Conservation (phyloP, 495 filamentous ascomycete genomes). For the Neurospora tetrasperma region DNA sequence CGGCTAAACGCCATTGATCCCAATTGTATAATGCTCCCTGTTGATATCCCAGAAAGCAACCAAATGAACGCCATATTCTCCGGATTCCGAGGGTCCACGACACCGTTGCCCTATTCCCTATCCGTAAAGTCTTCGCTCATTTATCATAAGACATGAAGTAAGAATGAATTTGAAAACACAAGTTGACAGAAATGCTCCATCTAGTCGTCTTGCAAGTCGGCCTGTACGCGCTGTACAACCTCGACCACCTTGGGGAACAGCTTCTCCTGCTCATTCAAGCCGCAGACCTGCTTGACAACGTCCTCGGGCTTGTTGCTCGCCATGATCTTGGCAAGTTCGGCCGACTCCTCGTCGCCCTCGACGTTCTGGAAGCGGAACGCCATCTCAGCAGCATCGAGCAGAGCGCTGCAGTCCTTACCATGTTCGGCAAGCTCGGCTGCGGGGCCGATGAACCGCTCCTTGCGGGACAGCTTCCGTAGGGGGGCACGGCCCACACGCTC, state of each 20-base stretch:
- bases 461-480: slow-evolving; percentile 79
- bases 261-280: slow-evolving; percentile 59
- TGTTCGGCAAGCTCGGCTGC: slow-evolving; percentile 73
- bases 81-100: neutral
- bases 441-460: slow-evolving; percentile 92
- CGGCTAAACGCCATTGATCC: neutral
- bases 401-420: slow-evolving; percentile 54
- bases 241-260: slow-evolving; percentile 61
- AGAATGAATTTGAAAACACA: neutral
- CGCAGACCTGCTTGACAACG: slow-evolving; percentile 61
- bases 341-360: slow-evolving; percentile 76
- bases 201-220: slow-evolving; percentile 32
- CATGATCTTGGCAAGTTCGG: slow-evolving; percentile 72
- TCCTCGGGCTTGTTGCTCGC: slow-evolving; percentile 55
- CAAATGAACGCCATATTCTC: slow-evolving; percentile 3
- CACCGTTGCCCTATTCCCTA: neutral
- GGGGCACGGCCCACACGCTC: slow-evolving; percentile 94
- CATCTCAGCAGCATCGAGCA: slow-evolving; percentile 73
- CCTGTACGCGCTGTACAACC: slow-evolving; percentile 71
- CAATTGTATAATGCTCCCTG: neutral
- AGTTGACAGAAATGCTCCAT: neutral
- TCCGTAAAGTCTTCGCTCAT: neutral
- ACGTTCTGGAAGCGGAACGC: slow-evolving; percentile 90
- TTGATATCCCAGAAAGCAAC: neutral
- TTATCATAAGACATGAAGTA: neutral